These are phyloP conservation scores for Hygrocybe punicea DNA, from an alignment of 768 basidiomycete species.

Conservation along the genomic window DNA sequence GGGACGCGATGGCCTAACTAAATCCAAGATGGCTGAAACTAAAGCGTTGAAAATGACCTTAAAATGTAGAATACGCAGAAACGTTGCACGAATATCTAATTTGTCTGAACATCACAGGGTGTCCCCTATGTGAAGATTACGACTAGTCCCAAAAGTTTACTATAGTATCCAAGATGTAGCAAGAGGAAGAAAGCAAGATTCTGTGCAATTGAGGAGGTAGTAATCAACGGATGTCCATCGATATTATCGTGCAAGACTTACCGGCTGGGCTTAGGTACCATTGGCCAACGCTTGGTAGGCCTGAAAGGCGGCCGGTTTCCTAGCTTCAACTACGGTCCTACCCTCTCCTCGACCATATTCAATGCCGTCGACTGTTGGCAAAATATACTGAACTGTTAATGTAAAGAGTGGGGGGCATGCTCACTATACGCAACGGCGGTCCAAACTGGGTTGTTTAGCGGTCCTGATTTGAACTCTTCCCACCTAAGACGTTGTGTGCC, in stretches of 20 bases:
- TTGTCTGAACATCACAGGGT: no score
- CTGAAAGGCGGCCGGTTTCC: background rate
- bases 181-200: background rate
- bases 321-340: conserved; percentile 4
- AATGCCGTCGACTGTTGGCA: conserved; percentile 10
- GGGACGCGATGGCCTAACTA: no score
- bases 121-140: no score
- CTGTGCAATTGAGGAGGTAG: no score
- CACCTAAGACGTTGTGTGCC: background rate
- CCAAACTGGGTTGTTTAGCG: conserved; percentile 26
- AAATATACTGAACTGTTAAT: background rate
- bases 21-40: no score
- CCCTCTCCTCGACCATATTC: conserved; percentile 12
- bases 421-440: conserved; percentile 27
- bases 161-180: no score
- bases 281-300: background rate
- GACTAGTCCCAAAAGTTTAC: no score
- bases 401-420: background rate
- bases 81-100: no score
- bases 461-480: conserved; percentile 20
- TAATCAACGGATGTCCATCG: background rate
- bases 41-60: no score
- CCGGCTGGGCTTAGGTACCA: background rate
- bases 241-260: background rate
- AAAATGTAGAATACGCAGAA: no score